A percentile compares a stretch with the other conserved stretches of the same genome.
Evolutionary conservation across 2,329 filamentous ascomycete species (phyloP).

Genomic region (Colletotrichum trifolii): DNA sequence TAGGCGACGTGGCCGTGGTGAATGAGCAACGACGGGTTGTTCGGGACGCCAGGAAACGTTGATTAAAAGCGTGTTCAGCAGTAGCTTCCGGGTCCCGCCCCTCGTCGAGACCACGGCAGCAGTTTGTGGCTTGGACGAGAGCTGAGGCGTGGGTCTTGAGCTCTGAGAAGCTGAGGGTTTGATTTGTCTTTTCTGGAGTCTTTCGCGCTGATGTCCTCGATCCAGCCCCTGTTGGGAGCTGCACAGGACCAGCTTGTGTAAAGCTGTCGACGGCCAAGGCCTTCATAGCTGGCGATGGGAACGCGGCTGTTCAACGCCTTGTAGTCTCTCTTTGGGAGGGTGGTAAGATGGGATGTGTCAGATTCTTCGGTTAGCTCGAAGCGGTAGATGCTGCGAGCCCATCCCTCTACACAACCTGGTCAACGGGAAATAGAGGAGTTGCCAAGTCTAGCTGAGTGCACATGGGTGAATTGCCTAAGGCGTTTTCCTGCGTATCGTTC

Average conservation of each 20-base stretch:
- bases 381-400: slow-evolving; percentile 16
- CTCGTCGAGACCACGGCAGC: slow-evolving; percentile 37
- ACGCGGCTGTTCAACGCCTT: slow-evolving; percentile 11
- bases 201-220: slow-evolving; percentile 42
- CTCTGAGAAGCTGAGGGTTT: slow-evolving; percentile 43
- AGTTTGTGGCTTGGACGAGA: slow-evolving; percentile 40
- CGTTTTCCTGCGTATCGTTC: not conserved
- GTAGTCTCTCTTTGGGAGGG: slow-evolving; percentile 1
- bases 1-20: slow-evolving; percentile 48
- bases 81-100: slow-evolving; percentile 41
- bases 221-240: slow-evolving; percentile 41
- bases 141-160: slow-evolving; percentile 41
- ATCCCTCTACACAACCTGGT: slow-evolving; percentile 26
- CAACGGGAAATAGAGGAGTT: slow-evolving; percentile 25
- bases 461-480: not conserved
- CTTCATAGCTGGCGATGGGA: slow-evolving; percentile 21
- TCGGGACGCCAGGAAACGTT: slow-evolving; percentile 44
- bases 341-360: slow-evolving; percentile 12
- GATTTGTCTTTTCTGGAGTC: slow-evolving; percentile 40
- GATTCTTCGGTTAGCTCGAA: slow-evolving; percentile 22
- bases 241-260: slow-evolving; percentile 46
- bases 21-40: slow-evolving; percentile 45
- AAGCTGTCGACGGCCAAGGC: slow-evolving; percentile 39
- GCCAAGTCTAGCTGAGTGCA: not conserved
- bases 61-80: slow-evolving; percentile 27